phyloP scores from a whole-genome alignment of 805 yeast genomes.

The Wickerhamomyces alni region DNA sequence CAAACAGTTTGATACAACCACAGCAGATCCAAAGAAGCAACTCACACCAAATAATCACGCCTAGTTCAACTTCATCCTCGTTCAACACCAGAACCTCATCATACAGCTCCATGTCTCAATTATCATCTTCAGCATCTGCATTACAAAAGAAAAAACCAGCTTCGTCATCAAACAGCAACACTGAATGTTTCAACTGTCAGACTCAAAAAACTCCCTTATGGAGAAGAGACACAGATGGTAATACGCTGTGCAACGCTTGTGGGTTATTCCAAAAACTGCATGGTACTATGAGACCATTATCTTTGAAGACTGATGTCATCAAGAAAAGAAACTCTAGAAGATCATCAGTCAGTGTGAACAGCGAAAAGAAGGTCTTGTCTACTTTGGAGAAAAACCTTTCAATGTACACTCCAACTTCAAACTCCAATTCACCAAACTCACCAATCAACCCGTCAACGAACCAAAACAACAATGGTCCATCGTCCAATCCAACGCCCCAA shows the following conservation, averaged over 20 bases:
- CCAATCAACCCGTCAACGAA: conserved; percentile 1
- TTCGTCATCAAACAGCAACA: conserved; percentile 13
- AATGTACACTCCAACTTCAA: conserved; percentile 18
- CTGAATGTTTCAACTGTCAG: conserved; percentile 76
- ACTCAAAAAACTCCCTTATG: conserved; percentile 90
- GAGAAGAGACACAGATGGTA: conserved; percentile 87
- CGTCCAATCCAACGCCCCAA: background rate
- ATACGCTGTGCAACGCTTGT: conserved; percentile 92
- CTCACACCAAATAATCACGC: conserved; percentile 3
- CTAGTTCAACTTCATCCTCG: conserved; percentile 1
- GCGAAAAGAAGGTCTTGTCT: conserved; percentile 9
- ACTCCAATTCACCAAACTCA: conserved; percentile 16
- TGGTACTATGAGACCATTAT: conserved; percentile 87
- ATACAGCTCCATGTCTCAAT: conserved; percentile 8
- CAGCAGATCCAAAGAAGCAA: conserved; percentile 11
- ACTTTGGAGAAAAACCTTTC: conserved; percentile 19
- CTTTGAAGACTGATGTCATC: conserved; percentile 86
- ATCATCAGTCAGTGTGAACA: conserved; percentile 12
- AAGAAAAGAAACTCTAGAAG: conserved; percentile 55
- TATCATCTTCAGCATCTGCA: conserved; percentile 17
- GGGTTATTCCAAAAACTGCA: conserved; percentile 87
- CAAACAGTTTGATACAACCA: conserved; percentile 8
- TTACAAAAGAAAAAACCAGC: conserved; percentile 20
- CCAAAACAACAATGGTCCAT: background rate
- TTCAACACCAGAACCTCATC: conserved; percentile 1